Base-by-base conservation (phyloP, 805 yeast genomes). In the Starmerella vaccinii region DNA sequence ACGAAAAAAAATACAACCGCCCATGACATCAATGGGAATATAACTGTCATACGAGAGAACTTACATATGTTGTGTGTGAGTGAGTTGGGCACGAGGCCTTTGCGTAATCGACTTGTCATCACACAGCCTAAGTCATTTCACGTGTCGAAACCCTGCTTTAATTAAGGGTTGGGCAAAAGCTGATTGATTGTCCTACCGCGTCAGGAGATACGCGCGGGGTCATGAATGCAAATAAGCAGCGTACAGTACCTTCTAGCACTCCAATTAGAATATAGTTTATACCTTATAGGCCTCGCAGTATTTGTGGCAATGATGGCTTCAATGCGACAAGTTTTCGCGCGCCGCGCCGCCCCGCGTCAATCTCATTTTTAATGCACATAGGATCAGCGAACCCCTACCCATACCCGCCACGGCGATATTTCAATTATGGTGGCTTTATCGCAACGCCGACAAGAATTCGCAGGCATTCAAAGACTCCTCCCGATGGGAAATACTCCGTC, bases 341-440 rank as follows among this genome's bases (percentile, higher is more conserved):
- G 29, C 29, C 29, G 29, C 18, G 16, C 18, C 18, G 35, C 18
- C 35, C n/a, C n/a, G 35, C 35, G 35, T 12, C n/a, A 35, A 34
- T 26, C 46, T 21, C 29, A 41, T 32, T 33, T n/a, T 37, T 37
- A 46, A 37, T 21, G 23, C 27, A 21, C 27, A 22, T 8, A 24
- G 15, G 27, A 37, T 22, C 12, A 19, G 24, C 7, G 18, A 16
- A 29, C 24, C 49, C 52, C 19, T 44, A 24, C 30, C 49, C 52
- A 19, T 23, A 18, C 52, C 49, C 35, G 48, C 52, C 49, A 44
- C 49, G 45, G 49, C 45, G 23, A 30, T 46, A 40, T 49, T 16
- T 26, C 23, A 33, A 21, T 37, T n/a, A 21, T 15, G 43, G 30
- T 5, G 24, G 2, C 22, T 12, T 2, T 8, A 40, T 16, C 35